A percentile compares a stretch with the other conserved stretches of the same genome.
These are phyloP conservation scores for Rhododendron henanense DNA, from an alignment of 148 eudicot species.

Conservation along the genomic window DNA sequence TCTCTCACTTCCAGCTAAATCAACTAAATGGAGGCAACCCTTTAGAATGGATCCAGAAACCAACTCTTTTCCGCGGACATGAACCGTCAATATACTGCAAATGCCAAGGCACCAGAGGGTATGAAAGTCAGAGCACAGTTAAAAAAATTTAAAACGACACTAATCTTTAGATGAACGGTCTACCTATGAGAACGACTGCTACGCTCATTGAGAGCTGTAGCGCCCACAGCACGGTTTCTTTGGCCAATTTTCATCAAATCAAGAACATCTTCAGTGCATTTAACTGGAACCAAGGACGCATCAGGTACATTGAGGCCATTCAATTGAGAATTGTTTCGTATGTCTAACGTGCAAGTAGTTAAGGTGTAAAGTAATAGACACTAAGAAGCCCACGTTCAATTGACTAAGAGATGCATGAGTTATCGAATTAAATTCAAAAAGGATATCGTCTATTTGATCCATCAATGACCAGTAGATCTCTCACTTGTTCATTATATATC, in stretches of 20 bases:
- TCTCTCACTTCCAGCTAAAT: conserved; percentile 97
- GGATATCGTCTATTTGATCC: conserved; percentile 89
- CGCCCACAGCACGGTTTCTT: conserved; percentile 94
- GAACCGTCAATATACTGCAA: conserved; percentile 83
- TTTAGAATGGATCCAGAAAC: conserved; percentile 63
- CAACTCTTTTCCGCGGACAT: conserved; percentile 85
- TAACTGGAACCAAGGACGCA: conserved; percentile 79
- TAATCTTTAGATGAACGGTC: neutral
- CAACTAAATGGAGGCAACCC: conserved; percentile 95
- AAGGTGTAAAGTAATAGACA: conserved; percentile 32
- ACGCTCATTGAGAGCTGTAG: conserved; percentile 91
- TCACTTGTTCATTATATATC: conserved; percentile 96
- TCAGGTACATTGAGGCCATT: conserved; percentile 97
- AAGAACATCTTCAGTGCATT: conserved; percentile 77
- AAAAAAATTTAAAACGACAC: neutral
- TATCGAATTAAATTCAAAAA: conserved; percentile 19
- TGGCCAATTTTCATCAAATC: conserved; percentile 84
- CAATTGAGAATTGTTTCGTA: conserved; percentile 81
- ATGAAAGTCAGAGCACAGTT: neutral
- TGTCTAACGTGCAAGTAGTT: conserved; percentile 62
- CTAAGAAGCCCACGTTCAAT: neutral
- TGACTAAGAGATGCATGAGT: neutral
- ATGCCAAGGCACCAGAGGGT: neutral
- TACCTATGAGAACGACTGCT: conserved; percentile 98
- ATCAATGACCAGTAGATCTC: conserved; percentile 82